Evolutionary conservation across 768 basidiomycete genomes (phyloP).

Genomic region (Panaeolus cyanescens): DNA sequence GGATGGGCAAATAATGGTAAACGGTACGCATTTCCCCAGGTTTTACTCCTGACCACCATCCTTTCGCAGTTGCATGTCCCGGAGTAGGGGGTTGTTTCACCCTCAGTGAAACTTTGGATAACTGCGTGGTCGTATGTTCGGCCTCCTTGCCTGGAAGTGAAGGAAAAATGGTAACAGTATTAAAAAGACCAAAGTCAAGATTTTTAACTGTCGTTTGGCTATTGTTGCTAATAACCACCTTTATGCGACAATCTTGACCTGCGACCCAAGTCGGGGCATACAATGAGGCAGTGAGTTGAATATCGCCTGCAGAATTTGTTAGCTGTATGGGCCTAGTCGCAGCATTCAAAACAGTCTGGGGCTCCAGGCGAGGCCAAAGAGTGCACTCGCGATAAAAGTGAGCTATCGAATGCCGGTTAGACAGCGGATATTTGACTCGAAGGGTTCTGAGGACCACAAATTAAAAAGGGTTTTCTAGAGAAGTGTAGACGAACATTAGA

Average conservation of each 20-base stretch:
- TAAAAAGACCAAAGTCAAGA: constrained; percentile 65
- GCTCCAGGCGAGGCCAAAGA: constrained; percentile 76
- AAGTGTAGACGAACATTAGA: constrained; percentile 60
- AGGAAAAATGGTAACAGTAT: constrained; percentile 65
- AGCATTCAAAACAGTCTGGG: constrained; percentile 59
- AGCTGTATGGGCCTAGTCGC: constrained; percentile 61
- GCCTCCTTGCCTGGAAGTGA: constrained; percentile 51
- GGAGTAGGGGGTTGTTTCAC: constrained; percentile 63
- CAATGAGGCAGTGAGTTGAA: constrained; percentile 65
- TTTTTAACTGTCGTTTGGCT: constrained; percentile 46
- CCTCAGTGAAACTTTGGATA: constrained; percentile 67
- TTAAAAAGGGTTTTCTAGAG: background rate
- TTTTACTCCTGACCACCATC: constrained; percentile 87
- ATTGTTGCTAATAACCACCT: constrained; percentile 65
- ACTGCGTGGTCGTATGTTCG: constrained; percentile 63
- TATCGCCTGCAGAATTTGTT: constrained; percentile 59
- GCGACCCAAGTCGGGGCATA: constrained; percentile 80
- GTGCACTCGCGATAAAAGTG: constrained; percentile 88
- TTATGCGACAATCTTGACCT: constrained; percentile 75
- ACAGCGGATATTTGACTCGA: constrained; percentile 69
- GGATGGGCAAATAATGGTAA: constrained; percentile 68
- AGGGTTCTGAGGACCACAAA: constrained; percentile 50
- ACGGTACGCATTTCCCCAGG: constrained; percentile 64
- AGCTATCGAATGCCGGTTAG: constrained; percentile 69
- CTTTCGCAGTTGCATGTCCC: constrained; percentile 78